Evolutionary conservation across 768 basidiomycete genomes (phyloP).

Genomic region (Asterophora parasitica): DNA sequence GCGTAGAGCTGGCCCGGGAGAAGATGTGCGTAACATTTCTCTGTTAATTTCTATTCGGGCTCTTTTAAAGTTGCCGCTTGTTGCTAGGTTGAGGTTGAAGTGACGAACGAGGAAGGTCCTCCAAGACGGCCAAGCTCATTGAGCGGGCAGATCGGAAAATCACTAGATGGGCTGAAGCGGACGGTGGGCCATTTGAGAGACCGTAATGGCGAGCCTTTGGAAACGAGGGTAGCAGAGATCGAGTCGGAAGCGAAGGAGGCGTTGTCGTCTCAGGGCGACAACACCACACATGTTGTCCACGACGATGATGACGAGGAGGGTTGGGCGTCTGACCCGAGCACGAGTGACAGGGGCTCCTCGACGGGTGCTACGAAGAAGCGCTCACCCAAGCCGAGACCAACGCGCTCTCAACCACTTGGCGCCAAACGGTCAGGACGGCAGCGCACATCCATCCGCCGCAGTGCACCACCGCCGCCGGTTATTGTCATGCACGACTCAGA

Average conservation of each 20-base stretch:
- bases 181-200: constrained; percentile 6
- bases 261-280: constrained; percentile 9
- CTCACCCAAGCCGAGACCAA: constrained; percentile 4
- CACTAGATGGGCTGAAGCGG: constrained; percentile 11
- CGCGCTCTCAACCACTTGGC: constrained; percentile 7
- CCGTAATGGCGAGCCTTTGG: constrained; percentile 1
- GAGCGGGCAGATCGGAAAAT: constrained; percentile 10
- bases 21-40: constrained; percentile 50
- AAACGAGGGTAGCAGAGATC: constrained; percentile 12
- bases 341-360: neutral
- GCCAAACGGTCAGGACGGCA: constrained; percentile 8
- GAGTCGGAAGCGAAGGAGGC: constrained; percentile 11
- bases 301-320: constrained; percentile 52
- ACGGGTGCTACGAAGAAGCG: constrained; percentile 9
- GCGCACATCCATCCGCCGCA: constrained; percentile 13
- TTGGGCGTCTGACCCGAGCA: constrained; percentile 57
- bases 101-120: constrained; percentile 38
- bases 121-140: constrained; percentile 6
- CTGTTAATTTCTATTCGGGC: neutral
- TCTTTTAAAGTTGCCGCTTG: neutral
- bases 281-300: constrained; percentile 2
- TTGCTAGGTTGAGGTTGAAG: constrained; percentile 57
- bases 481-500: neutral
- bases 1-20: constrained; percentile 48
- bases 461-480: constrained; percentile 1